Evolutionary conservation across 1,284 basidiomycete genomes (phyloP), one percentile per base, ranked within the genome.

Genomic region (Moesziomyces antarcticus): DNA sequence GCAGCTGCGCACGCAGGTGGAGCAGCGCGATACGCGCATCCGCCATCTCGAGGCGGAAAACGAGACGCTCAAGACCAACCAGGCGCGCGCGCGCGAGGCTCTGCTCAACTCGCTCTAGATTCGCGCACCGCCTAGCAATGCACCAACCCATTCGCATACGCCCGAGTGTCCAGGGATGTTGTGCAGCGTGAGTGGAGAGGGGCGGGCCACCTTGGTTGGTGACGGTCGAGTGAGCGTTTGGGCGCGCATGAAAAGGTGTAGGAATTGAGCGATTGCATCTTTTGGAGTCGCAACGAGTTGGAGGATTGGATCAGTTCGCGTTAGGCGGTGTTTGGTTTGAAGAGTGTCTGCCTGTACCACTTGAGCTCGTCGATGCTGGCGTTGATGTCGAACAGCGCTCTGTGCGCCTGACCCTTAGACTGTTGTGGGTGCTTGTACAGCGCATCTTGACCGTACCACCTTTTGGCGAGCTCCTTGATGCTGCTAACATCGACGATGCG

Each of bases 401-500:
- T 92, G 72, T 56, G 42, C 6, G 48, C 30, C 6, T 37, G 35
- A n/a, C 45, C 30, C 4, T 46, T 42, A 13, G 21, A 9, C 24
- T 25, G 44, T 37, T 33, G 6, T 21, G 7, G 24, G 30, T 37
- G 24, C 10, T 80, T 80, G 37, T 76, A 64, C 10, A 75, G 62
- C 11, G 68, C 74, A 2, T 71, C 67, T 8, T 87, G 87, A 77
- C 90, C 92, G 91, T 93, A 93, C 73, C 92, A 88, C 13, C 90
- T 87, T 9, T 87, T 87, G 21, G 93, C 83, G 81, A 93, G 90
- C 91, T 93, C 92, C 86, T 93, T 93, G 75, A 94, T 88, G 0
- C 90, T 30, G 24, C 58, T 63, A 1, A 82, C 81, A 44, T 86
- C 92, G 90, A 72, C 61, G 44, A 87, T 87, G 18, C 87, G 77